Evolutionary conservation across 768 basidiomycete species (phyloP), one percentile per base, ranked within the genome.

Genomic region (Sarcodon sp.): DNA sequence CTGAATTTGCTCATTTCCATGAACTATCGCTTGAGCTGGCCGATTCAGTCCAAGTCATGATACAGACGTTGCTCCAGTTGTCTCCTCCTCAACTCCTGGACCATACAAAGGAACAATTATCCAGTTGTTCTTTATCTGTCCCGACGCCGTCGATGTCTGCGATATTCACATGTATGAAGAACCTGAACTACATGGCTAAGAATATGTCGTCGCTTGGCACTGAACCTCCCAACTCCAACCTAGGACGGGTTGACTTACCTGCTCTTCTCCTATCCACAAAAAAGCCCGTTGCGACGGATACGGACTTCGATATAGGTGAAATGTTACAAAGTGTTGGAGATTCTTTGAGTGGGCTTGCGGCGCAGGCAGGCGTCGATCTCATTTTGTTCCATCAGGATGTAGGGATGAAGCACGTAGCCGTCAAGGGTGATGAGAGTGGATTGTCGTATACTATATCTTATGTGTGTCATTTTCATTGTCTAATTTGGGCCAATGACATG

Each of bases 81-180:
- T 87, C 87, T 0, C 91, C 92, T 3, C 78, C 85, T 0, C 93
- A 97, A 63, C 68, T 96, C 15, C 73, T 96, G 43, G 91, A 96
- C 60, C 79, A 87, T n/a, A 82, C 85, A 2, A 93, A 87, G 62
- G 92, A 97, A 59, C 91, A 92, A 60, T 86, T 91, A 58, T 85
- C 91, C 1, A 84, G 88, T 21, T 94, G 88, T 61, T 77, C 90
- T 1, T 64, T 97, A 21, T 81, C 87, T 35, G 77, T 96, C 39
- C 93, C 92, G 8, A 87, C 87, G 0, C 77, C 90, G 6, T 88
- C 84, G 54, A 74, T 97, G 64, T 86, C 87, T 13, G 87, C 89
- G 35, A 72, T 97, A 61, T 77, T 96, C 61, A 88, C 87, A 13
- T 76, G 83, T 35, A 89, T 96, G 87, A 90, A 91, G 66, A 87